Base-by-base conservation (phyloP, 2,329 filamentous ascomycete species). In the Epichloe uncinata region DNA sequence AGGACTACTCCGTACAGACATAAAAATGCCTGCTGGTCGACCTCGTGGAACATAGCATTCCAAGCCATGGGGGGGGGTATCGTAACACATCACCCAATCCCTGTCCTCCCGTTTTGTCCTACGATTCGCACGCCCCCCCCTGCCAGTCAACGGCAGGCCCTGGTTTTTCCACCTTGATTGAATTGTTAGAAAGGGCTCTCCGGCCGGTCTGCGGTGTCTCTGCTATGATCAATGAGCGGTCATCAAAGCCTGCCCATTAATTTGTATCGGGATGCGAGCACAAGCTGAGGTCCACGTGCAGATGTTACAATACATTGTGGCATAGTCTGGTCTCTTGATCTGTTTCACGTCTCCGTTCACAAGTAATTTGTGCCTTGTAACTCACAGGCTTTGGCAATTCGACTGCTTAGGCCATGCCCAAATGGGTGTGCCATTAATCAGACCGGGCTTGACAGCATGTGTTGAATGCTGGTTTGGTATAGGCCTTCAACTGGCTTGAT, bases 311-410 rank as follows among this genome's bases (percentile, higher is more conserved):
- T 42, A 48, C 46, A 26, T 48, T 30, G 38, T 48, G 38, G 33
- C 30, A 42, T 35, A 34, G 46, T 42, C 30, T 47, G 46, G 33
- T 38, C 16, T 35, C 22, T 22, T 42, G 26, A 47, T 26, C 13
- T 42, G 46, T 48, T 48, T 48, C 46, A 48, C 46, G n/a, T 46
- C 36, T 42, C 20, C 30, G 38, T 30, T 36, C 30, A 42, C 46
- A 42, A 35, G 38, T 22, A 9, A 18, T 42, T 18, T 42, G 38
- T 42, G 22, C 46, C 46, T 42, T 42, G 30, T 48, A 22, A 30
- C 46, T 48, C 38, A 42, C 38, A 42, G 16, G 15, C 20, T 22
- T 36, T 15, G 38, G 16, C 18, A 13, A 15, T 42, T 42, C 38
- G 37, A 42, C 18, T 30, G 26, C 26, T 40, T 26, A 42, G 26